These are phyloP conservation scores for Coriolopsis trogii DNA, from an alignment of 1,284 basidiomycete species.

Conservation along the genomic window DNA sequence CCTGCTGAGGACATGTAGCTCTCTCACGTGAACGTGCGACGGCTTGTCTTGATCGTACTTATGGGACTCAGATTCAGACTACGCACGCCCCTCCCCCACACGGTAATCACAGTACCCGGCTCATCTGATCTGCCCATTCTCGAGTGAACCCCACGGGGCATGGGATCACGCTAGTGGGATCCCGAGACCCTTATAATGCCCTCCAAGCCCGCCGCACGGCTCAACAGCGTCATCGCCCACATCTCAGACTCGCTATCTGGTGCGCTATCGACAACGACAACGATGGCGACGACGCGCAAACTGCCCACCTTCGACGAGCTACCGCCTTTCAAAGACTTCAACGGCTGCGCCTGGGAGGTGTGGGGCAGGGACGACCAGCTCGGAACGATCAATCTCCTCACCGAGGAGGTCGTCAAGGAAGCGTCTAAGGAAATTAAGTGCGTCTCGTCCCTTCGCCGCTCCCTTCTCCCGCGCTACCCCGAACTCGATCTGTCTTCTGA, in stretches of 20 bases:
- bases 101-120: no score
- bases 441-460: constrained; percentile 21
- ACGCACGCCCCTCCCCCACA: no score
- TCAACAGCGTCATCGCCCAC: constrained; percentile 10
- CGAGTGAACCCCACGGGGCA: not conserved
- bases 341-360: constrained; percentile 72
- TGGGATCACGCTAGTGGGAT: constrained; percentile 1
- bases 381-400: constrained; percentile 72
- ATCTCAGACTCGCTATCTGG: constrained; percentile 6
- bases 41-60: no score
- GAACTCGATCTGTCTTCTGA: not conserved
- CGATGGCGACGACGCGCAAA: constrained; percentile 12
- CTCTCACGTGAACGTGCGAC: no score
- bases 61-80: no score
- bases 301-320: constrained; percentile 67
- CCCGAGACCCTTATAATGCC: constrained; percentile 9
- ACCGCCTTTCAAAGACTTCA: constrained; percentile 56
- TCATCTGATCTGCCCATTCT: constrained; percentile 5
- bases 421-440: constrained; percentile 67
- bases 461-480: no score
- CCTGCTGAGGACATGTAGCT: no score
- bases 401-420: constrained; percentile 60
- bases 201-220: constrained; percentile 1
- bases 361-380: constrained; percentile 74
- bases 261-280: constrained; percentile 8